Conservation (phyloP, 2,329 filamentous ascomycete genomes). For the Ilyonectria sp. region DNA sequence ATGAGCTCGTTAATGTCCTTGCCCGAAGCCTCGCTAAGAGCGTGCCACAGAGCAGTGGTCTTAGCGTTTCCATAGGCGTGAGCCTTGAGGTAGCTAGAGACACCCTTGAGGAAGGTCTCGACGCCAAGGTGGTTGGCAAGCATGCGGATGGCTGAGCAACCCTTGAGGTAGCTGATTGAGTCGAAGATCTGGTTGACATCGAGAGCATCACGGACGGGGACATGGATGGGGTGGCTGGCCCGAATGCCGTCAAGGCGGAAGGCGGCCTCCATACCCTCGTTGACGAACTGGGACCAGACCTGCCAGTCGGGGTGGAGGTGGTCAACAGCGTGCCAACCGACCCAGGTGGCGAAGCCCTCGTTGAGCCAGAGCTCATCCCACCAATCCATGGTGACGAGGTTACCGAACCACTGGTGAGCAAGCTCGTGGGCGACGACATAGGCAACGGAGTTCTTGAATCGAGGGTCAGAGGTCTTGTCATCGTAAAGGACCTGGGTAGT, state of each 20-base stretch:
- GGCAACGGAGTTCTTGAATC: conserved; percentile 93
- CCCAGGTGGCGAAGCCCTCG: conserved; percentile 98
- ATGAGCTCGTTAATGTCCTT: conserved; percentile 90
- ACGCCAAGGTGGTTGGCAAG: conserved; percentile 90
- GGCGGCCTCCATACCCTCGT: conserved; percentile 93
- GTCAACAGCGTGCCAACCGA: conserved; percentile 94
- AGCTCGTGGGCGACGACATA: conserved; percentile 99
- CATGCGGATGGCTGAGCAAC: conserved; percentile 97
- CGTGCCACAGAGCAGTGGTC: conserved; percentile 91
- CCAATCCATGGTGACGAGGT: conserved; percentile 97
- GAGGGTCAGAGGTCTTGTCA: conserved; percentile 89
- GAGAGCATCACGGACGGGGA: conserved; percentile 91
- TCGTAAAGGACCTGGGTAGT: conserved; percentile 98
- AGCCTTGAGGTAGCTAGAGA: conserved; percentile 89
- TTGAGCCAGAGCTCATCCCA: conserved; percentile 96
- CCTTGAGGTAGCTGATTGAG: conserved; percentile 95
- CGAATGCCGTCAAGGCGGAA: conserved; percentile 92
- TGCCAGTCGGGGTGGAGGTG: conserved; percentile 97
- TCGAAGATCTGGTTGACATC: conserved; percentile 99
- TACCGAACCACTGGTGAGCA: conserved; percentile 96
- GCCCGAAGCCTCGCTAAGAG: conserved; percentile 88
- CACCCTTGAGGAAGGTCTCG: conserved; percentile 90
- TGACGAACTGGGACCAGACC: conserved; percentile 97
- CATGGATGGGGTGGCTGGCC: conserved; percentile 95
- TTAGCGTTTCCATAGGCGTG: conserved; percentile 93